Evolutionary conservation across 2,329 filamentous ascomycete species (phyloP), one percentile per base, ranked within the genome.

Genomic region (Cytospora mali): DNA sequence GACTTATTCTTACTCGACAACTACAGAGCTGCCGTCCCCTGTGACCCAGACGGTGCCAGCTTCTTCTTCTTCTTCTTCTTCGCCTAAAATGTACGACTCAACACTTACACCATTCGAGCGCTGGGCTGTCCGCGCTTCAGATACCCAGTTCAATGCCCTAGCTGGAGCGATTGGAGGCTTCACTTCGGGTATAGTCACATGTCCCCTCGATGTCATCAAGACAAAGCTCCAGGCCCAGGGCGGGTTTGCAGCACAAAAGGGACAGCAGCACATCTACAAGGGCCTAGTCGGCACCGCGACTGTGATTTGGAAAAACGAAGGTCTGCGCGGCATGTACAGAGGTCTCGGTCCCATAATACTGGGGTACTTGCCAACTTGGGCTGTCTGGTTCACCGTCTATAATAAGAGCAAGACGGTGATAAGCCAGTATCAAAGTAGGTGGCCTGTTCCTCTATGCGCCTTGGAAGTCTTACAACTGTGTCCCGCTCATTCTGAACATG

Each of bases 131-230:
- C 70, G 73, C 46, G 84, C 85, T 56, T 85, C 84, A 35, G 83
- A 87, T 66, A 80, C 84, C 23, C 83, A 86, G 66, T 88, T 98
- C 75, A 92, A 96, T 75, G 92, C 92, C 66, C 81, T 97, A 62
- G 89, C 92, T 50, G 95, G 95, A 61, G 94, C 93, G 55, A 83
- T 92, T 62, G 94, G 93, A 56, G 95, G 95, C 55, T 92, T 98
- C 71, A 93, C 92, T 25, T 97, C 93, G 9, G 95, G 95, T 56
- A 86, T 99, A 61, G 91, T 97, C 68, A 98, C 94, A 58, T 99
- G 95, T 75, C 95, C 95, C 49, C 88, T 99, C 69, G 95, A 99
- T 81, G 95, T 99, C 66, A 98, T 99, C 77, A 99, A 99, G 81
- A 99, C 95, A 51, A 98, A 97, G 77, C 79, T 99, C 65, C 95